These are phyloP conservation scores for Aspergillus homomorphus DNA, from an alignment of 495 filamentous ascomycete genomes.

Conservation along the genomic window DNA sequence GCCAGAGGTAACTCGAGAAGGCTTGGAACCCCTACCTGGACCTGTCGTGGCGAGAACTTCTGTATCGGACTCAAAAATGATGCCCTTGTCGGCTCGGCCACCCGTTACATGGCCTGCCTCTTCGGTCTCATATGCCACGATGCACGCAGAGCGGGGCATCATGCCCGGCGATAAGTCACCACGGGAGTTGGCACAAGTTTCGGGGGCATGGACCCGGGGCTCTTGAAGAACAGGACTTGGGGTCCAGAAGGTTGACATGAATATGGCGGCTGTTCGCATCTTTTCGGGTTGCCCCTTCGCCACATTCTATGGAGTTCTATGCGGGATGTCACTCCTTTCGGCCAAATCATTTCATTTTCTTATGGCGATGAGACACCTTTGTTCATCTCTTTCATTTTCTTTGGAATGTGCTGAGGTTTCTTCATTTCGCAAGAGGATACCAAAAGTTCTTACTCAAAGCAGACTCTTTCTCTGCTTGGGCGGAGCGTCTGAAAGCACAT, in stretches of 20 bases:
- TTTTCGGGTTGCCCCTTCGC: no score
- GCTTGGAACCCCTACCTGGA: slow-evolving; percentile 9
- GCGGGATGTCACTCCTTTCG: no score
- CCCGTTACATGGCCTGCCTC: slow-evolving; percentile 11
- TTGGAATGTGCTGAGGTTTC: no score
- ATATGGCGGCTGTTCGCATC: not conserved
- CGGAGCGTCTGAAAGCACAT: no score
- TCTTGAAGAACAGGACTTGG: not conserved
- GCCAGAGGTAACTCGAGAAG: slow-evolving; percentile 6
- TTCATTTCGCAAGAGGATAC: no score
- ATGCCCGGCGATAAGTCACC: slow-evolving; percentile 14
- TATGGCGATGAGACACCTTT: no score
- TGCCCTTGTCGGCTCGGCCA: slow-evolving; percentile 7
- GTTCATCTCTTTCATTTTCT: no score
- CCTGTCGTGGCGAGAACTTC: not conserved
- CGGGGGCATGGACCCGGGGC: slow-evolving; percentile 14
- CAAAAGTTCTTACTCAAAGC: no score
- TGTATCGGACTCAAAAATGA: slow-evolving; percentile 3
- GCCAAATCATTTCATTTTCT: no score
- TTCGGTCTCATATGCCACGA: slow-evolving; percentile 12
- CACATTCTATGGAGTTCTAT: no score
- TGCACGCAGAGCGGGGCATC: slow-evolving; percentile 5
- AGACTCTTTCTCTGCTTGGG: no score
- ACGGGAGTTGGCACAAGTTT: slow-evolving; percentile 11
- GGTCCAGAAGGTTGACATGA: not conserved